Conservation (phyloP, 805 yeast genomes). For the Candida tallmaniae region DNA sequence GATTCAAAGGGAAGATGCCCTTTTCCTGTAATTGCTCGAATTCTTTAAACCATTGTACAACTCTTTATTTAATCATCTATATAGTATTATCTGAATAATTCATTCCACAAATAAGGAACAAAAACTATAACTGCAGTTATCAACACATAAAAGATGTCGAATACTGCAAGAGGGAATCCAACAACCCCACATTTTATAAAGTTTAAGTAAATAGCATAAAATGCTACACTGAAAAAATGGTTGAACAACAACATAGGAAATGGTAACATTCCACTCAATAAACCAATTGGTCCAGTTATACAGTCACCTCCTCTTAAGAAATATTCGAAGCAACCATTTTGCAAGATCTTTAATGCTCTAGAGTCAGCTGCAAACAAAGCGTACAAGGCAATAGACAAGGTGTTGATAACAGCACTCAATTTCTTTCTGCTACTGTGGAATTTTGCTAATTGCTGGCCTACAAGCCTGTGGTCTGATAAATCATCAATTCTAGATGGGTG, state of each 20-base stretch:
- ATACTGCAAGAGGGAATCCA: conserved; percentile 66
- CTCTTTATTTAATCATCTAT: no score
- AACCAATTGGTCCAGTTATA: conserved; percentile 71
- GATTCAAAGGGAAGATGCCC: no score
- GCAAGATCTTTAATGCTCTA: conserved; percentile 60
- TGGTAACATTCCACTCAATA: conserved; percentile 78
- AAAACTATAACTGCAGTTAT: conserved; percentile 74
- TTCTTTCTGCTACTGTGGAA: conserved; percentile 78
- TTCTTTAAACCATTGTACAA: neutral
- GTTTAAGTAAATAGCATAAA: conserved; percentile 73
- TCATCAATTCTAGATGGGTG: conserved; percentile 49
- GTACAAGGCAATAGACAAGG: conserved; percentile 85
- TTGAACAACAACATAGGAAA: conserved; percentile 68
- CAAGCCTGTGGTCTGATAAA: conserved; percentile 52
- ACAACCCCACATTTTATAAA: conserved; percentile 58
- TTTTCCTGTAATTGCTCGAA: no score
- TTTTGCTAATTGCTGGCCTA: conserved; percentile 52
- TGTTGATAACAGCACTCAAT: conserved; percentile 81
- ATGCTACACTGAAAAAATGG: conserved; percentile 89
- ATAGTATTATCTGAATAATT: conserved; percentile 27
- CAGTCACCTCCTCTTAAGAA: conserved; percentile 82
- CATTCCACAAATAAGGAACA: conserved; percentile 67
- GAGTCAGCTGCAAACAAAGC: conserved; percentile 85
- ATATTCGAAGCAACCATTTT: conserved; percentile 84
- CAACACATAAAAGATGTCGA: conserved; percentile 64